Percentiles rank a stretch among this genome's conserved stretches.
Evolutionary conservation across 2,329 filamentous ascomycete genomes (phyloP).

Genomic region (Aspergillus quadricinctus): DNA sequence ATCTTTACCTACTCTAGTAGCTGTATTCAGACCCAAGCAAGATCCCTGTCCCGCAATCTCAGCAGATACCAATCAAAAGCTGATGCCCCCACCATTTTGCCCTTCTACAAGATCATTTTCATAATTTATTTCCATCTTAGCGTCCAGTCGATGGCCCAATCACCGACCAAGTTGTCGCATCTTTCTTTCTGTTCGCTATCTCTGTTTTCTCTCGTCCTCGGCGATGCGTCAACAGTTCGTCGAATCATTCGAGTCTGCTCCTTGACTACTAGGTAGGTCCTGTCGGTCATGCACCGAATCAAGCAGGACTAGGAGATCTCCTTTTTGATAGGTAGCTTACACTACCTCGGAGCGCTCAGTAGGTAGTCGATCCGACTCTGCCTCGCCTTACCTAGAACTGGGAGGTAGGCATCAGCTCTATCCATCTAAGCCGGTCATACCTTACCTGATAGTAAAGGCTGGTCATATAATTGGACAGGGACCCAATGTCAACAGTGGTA

Average conservation of each 20-base stretch:
- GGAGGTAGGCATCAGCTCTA: background rate
- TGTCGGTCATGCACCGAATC: background rate
- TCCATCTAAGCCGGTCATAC: background rate
- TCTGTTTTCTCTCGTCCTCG: slow-evolving; percentile 7
- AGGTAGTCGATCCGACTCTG: background rate
- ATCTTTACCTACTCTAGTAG: slow-evolving; percentile 11
- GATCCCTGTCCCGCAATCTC: slow-evolving; percentile 30
- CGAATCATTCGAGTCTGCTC: background rate
- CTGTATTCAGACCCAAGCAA: slow-evolving; percentile 14
- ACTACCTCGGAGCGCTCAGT: background rate
- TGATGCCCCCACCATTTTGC: slow-evolving; percentile 21
- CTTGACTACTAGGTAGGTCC: background rate
- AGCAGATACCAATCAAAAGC: slow-evolving; percentile 25
- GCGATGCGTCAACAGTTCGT: background rate
- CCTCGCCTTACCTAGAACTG: background rate
- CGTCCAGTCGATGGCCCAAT: slow-evolving; percentile 14
- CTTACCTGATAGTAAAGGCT: background rate
- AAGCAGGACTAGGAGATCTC: background rate
- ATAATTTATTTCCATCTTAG: slow-evolving; percentile 5
- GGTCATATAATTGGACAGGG: background rate
- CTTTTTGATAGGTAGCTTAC: background rate
- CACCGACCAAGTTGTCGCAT: slow-evolving; percentile 9
- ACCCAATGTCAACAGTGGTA: background rate
- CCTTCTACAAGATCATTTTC: slow-evolving; percentile 4
- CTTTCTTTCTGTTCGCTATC: slow-evolving; percentile 16